Evolutionary conservation across 192 early-diverging fungal species (phyloP).

Genomic region (Podochytrium sp.): DNA sequence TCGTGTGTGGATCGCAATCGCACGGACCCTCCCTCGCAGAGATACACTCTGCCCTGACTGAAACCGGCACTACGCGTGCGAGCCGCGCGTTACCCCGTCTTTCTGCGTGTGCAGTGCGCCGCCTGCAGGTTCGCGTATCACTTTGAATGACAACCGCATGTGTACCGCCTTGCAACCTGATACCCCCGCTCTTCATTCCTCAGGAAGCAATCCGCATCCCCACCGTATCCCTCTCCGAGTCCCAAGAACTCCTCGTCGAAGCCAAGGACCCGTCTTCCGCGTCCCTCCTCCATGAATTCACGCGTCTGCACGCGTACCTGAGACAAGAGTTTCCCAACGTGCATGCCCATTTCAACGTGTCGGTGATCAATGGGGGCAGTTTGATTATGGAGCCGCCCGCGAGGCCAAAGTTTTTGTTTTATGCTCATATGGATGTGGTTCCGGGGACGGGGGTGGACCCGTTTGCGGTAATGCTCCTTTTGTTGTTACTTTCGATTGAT

Average conservation of each 20-base stretch:
- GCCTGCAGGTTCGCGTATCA: too few relatives aligned
- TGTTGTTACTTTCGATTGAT: too few relatives aligned
- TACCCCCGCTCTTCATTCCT: too few relatives aligned
- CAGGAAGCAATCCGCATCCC: neutral
- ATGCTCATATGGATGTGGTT: conserved; percentile 4
- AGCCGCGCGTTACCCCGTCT: too few relatives aligned
- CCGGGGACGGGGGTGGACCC: neutral
- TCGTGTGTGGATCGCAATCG: too few relatives aligned
- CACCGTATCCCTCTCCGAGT: neutral
- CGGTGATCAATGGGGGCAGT: neutral
- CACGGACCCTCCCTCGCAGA: too few relatives aligned
- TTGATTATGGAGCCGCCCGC: neutral
- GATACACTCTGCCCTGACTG: too few relatives aligned
- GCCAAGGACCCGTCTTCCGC: neutral
- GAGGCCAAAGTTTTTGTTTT: neutral
- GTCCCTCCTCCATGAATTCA: neutral
- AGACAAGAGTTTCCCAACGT: neutral
- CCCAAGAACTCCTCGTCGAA: neutral
- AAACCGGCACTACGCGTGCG: too few relatives aligned
- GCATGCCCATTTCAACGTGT: neutral
- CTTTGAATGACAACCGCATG: too few relatives aligned
- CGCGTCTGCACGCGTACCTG: neutral
- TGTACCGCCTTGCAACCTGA: too few relatives aligned
- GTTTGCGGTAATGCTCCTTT: neutral
- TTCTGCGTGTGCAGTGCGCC: too few relatives aligned